Percentiles rank a stretch among this genome's conserved stretches.
These are phyloP conservation scores for Nicotiana rustica DNA, from an alignment of 305 asterid species.

Conservation along the genomic window DNA sequence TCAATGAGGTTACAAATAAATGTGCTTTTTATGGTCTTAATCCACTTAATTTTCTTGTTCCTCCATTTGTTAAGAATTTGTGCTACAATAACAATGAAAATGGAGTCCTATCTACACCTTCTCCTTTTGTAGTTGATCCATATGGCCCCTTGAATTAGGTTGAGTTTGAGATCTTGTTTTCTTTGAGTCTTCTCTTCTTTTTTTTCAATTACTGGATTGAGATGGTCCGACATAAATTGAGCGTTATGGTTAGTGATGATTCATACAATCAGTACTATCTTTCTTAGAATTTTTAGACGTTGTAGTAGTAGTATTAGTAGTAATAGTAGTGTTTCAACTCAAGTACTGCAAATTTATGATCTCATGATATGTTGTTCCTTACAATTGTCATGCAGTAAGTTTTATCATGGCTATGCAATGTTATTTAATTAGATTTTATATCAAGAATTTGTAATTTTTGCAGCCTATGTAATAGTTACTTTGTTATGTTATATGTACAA, in stretches of 20 bases:
- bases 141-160: neutral
- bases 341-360: neutral
- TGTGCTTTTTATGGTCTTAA: constrained; percentile 18
- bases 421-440: neutral
- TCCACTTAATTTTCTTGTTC: neutral
- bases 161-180: no score
- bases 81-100: neutral
- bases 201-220: neutral
- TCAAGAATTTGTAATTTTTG: neutral
- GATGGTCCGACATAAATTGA: neutral
- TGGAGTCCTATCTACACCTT: neutral
- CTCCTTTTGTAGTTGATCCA: neutral
- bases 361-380: neutral
- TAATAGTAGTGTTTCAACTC: no score
- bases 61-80: constrained; percentile 10
- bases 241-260: neutral
- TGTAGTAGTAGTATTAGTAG: neutral
- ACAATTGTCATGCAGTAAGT: neutral
- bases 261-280: neutral
- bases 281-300: neutral
- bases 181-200: neutral
- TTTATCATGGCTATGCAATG: neutral
- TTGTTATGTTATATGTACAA: no score
- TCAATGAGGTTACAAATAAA: constrained; percentile 14
- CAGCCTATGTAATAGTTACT: no score